phyloP scores from a whole-genome alignment of 495 filamentous ascomycete species.

The Mytilinidion resinicola region DNA sequence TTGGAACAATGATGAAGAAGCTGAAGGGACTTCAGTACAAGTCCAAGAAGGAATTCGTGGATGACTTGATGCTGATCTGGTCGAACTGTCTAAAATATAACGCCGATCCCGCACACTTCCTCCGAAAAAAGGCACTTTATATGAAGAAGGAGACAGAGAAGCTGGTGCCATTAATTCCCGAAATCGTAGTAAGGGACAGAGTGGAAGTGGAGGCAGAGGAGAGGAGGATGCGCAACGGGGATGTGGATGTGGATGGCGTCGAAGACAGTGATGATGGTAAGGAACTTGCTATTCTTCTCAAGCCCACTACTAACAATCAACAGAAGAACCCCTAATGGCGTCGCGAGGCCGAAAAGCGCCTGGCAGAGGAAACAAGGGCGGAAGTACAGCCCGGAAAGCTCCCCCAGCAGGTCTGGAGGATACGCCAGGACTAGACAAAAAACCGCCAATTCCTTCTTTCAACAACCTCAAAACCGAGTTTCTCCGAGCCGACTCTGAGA shows the following conservation, averaged over 20 bases:
- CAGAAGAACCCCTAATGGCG: slow-evolving; percentile 87
- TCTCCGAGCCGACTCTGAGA: slow-evolving; percentile 59
- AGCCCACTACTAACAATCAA: slow-evolving; percentile 7
- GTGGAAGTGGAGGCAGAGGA: slow-evolving; percentile 97
- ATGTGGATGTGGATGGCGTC: slow-evolving; percentile 67
- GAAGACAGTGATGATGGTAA: slow-evolving; percentile 80
- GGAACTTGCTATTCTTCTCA: slow-evolving; percentile 7
- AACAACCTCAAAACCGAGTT: slow-evolving; percentile 42
- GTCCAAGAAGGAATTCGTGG: slow-evolving; percentile 91
- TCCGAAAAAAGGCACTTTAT: slow-evolving; percentile 87
- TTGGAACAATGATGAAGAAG: slow-evolving; percentile 97
- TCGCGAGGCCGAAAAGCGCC: slow-evolving; percentile 88
- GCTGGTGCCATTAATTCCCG: slow-evolving; percentile 88
- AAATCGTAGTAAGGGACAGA: slow-evolving; percentile 79
- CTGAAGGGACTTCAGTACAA: slow-evolving; percentile 80
- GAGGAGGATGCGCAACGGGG: slow-evolving; percentile 65
- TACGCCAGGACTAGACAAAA: slow-evolving; percentile 63
- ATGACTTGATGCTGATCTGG: slow-evolving; percentile 92
- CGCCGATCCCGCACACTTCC: slow-evolving; percentile 73
- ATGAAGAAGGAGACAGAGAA: slow-evolving; percentile 98
- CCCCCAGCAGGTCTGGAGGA: slow-evolving; percentile 57
- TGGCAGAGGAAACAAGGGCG: slow-evolving; percentile 71
- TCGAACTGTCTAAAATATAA: slow-evolving; percentile 94
- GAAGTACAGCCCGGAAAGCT: slow-evolving; percentile 63
- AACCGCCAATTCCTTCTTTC: slow-evolving; percentile 48